These are phyloP conservation scores for Acer yangbiense DNA, from an alignment of 345 rosid species.

Conservation along the genomic window DNA sequence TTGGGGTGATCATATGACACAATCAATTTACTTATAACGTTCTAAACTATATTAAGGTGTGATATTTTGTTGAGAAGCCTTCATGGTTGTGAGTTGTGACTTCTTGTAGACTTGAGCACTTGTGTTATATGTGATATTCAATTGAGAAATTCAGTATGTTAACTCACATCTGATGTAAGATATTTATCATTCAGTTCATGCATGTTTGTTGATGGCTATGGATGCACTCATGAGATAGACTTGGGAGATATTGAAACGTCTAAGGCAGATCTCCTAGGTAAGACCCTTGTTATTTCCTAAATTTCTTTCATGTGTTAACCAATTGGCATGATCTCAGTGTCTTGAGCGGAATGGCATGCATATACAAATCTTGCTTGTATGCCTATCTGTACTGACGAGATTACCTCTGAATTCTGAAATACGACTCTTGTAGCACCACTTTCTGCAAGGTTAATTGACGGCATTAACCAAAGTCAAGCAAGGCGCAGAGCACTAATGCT, in stretches of 20 bases:
- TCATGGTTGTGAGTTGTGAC: conserved; percentile 2
- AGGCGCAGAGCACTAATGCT: conserved; percentile 83
- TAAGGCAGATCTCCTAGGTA: conserved; percentile 73
- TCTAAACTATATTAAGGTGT: background rate
- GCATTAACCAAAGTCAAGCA: conserved; percentile 75
- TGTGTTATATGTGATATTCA: background rate
- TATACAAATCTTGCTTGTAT: background rate
- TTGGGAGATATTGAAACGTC: conserved; percentile 49
- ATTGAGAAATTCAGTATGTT: background rate
- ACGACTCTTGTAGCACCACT: conserved; percentile 51
- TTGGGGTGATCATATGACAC: background rate
- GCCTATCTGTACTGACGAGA: background rate
- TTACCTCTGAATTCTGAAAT: conserved; percentile 14
- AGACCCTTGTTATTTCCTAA: conserved; percentile 11
- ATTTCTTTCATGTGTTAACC: background rate
- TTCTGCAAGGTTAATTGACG: conserved; percentile 77
- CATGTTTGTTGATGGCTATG: conserved; percentile 60
- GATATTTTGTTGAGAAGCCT: background rate
- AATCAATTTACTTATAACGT: background rate
- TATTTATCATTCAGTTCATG: conserved; percentile 58
- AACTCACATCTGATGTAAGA: conserved; percentile 13
- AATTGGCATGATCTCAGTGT: background rate
- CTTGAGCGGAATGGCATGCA: background rate
- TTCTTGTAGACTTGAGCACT: background rate
- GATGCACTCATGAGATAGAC: conserved; percentile 61